phyloP scores from a whole-genome alignment of 1,139 yeast species.

The Pichia sp. region DNA sequence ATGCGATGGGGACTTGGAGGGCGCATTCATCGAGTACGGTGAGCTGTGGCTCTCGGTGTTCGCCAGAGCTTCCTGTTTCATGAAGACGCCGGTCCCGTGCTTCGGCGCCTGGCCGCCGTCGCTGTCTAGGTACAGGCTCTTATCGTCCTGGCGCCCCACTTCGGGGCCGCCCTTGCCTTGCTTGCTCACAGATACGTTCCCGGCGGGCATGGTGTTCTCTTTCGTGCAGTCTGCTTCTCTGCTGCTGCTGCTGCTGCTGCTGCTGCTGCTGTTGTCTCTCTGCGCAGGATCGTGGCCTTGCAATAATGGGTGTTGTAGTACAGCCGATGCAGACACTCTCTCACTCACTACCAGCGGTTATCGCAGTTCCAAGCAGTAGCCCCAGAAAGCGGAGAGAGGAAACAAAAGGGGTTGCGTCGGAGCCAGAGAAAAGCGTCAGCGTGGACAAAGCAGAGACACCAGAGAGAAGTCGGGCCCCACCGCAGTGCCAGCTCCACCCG shows the following conservation, averaged over 20 bases:
- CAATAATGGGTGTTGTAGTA: no score
- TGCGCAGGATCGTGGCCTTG: no score
- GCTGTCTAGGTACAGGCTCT: not conserved
- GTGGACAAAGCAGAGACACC: no score
- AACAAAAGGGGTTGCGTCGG: not conserved
- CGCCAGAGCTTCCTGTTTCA: not conserved
- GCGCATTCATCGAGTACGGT: not conserved
- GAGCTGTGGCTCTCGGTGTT: not conserved
- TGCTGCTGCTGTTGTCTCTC: no score
- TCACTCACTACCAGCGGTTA: not conserved
- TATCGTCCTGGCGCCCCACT: not conserved
- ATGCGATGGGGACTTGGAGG: not conserved
- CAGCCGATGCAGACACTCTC: no score
- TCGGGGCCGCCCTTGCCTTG: not conserved
- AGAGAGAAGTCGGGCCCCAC: no score
- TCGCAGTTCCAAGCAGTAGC: not conserved
- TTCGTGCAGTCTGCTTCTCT: not conserved
- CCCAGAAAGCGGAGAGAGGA: not conserved
- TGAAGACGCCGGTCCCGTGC: not conserved
- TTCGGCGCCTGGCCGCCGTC: not conserved
- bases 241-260: no score
- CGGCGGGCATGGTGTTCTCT: not conserved
- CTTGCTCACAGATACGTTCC: not conserved
- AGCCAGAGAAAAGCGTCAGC: no score
- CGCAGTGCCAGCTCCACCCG: not conserved